Base-by-base conservation (phyloP, 805 yeast species). In the Yarrowia hollandica region DNA sequence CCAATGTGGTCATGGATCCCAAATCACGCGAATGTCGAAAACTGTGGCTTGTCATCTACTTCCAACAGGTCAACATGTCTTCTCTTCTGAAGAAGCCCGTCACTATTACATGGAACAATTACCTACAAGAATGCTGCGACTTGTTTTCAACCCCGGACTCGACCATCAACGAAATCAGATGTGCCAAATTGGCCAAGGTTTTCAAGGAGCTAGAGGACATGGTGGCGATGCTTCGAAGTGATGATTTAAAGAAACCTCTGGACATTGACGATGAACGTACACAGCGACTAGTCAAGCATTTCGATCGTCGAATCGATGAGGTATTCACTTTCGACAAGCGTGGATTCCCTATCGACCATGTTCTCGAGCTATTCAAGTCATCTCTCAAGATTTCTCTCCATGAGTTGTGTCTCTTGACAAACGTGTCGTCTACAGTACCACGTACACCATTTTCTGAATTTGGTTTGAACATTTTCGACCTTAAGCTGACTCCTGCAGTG, bases 71-170 rank as follows among this genome's bases (percentile, higher is more conserved):
- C 34, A 80, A 85, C 55, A 82, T 82, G 59, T 79, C 88, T 21
- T 74, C 87, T 58, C 83, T 86, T 60, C 72, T 88, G 61, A 75
- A 91, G 61, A 78, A 94, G 64, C 76, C 83, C 35, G 75, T 83
- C 9, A 80, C 79, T 59, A 81, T 68, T 21, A 60, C 63, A 33
- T 73, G 72, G 72, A 70, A 73, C 41, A 79, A 81, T 0, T 84
- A 79, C 64, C 79, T 86, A 46, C 84, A 84, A 60, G 83, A 80
- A 58, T 83, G 88, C 64, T 84, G 85, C 65, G 62, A 66, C 1
- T 60, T 69, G n/a, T 68, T 86, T 57, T 82, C 79, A 48, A 64
- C 67, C 0, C 65, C 77, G 10, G 69, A 71, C 10, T 63, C 72
- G 7, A 65, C 68, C 12, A 62, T 63, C 2, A 66, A 67, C 11